Evolutionary conservation across 2,329 filamentous ascomycete species (phyloP), one percentile per base, ranked within the genome.

Genomic region (Calonectria hongkongensis): DNA sequence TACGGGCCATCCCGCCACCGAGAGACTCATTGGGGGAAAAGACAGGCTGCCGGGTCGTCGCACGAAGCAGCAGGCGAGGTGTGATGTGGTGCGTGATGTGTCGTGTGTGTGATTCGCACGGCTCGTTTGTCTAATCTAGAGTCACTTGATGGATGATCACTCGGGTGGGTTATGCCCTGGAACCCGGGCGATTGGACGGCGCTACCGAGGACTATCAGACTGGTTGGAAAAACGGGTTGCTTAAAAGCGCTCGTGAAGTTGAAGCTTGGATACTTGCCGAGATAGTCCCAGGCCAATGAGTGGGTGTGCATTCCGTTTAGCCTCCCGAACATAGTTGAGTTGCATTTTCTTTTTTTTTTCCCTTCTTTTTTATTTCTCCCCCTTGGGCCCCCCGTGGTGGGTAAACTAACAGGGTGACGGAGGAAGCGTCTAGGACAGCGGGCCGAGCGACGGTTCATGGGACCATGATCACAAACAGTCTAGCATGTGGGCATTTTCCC

Each of bases 81-180:
- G 51, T 18, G 28, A 50, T n/a, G 41, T 10, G 41, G 18, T 43
- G 21, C n/a, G 41, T 65, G 62, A 48, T 65, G 33, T 21, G 45
- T 43, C 28, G 36, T 33, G 39, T 25, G 21, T 47, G 50, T 58
- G 41, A 60, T 70, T 66, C 30, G 62, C 43, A 66, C 60, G 68
- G 50, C 43, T 39, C 30, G 13, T 39, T n/a, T 58, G 54, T 58
- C 54, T 15, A 58, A 58, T 58, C 33, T 33, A 58, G 7, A 43
- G 68, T 66, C 62, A 70, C 51, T 66, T 70, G 68, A 66, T 27
- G 60, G 60, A 56, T 58, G 39, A 43, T 64, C 39, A 25, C 39
- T 50, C 15, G 41, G 18, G 60, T n/a, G 41, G 48, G 30, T 47
- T 65, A 66, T 41, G 18, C 39, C 58, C 28, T 30, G 30, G 15